These are phyloP conservation scores for Gossypium stocksii DNA, from an alignment of 345 rosid genomes.

Conservation along the genomic window DNA sequence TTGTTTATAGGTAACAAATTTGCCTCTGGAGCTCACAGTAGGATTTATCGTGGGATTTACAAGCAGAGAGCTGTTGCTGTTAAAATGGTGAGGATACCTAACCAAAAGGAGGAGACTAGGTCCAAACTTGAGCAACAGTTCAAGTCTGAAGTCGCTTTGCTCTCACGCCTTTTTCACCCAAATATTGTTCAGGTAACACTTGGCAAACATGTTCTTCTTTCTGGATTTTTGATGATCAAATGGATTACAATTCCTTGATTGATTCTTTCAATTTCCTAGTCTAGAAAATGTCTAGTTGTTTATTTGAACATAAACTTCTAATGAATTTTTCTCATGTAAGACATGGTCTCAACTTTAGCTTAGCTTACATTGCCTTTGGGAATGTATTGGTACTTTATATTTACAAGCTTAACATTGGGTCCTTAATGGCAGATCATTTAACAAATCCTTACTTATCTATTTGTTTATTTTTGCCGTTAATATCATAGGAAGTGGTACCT, in stretches of 20 bases:
- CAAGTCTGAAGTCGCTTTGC: constrained; percentile 90
- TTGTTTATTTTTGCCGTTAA: too few species aligned
- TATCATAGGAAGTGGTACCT: too few species aligned
- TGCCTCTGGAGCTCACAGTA: constrained; percentile 91
- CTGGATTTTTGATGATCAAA: not conserved
- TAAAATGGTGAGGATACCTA: constrained; percentile 95
- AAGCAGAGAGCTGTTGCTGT: constrained; percentile 99
- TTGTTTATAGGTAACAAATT: constrained; percentile 94
- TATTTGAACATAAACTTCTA: too few species aligned
- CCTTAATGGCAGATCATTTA: not conserved
- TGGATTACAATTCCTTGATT: not conserved
- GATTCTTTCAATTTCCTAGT: too few species aligned
- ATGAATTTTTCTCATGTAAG: too few species aligned
- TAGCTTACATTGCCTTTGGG: too few species aligned
- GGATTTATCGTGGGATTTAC: constrained; percentile 93
- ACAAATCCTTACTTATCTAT: not conserved
- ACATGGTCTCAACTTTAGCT: too few species aligned
- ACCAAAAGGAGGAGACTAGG: constrained; percentile 75
- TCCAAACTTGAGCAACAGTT: constrained; percentile 83
- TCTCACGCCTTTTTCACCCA: constrained; percentile 92
- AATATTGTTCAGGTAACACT: constrained; percentile 64
- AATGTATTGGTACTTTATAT: too few species aligned
- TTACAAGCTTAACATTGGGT: too few species aligned
- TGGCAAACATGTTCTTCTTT: not conserved
- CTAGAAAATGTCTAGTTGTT: not conserved